These are phyloP conservation scores for Podospora pseudoanserina DNA, from an alignment of 495 filamentous ascomycete genomes.

Conservation along the genomic window DNA sequence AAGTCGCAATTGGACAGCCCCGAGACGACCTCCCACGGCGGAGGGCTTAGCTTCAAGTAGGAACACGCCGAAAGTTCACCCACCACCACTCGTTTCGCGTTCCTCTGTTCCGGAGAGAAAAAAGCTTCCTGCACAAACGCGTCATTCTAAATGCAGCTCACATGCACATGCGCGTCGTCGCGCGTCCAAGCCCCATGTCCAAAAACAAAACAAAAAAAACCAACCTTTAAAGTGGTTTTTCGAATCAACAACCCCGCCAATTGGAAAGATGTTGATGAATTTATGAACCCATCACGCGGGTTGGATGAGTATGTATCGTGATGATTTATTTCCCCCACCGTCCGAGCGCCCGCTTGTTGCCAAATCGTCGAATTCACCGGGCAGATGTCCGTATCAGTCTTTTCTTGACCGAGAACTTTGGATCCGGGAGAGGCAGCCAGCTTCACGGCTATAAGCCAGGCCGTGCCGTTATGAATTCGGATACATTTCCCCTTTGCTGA, in stretches of 20 bases:
- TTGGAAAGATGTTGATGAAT: background rate
- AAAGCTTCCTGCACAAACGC: background rate
- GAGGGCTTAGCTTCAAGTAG: background rate
- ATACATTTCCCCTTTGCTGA: background rate
- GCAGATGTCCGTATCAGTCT: background rate
- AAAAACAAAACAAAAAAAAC: background rate
- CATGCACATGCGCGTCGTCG: background rate
- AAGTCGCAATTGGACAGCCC: background rate
- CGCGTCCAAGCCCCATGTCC: background rate
- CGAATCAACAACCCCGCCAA: background rate
- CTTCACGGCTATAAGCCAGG: slow-evolving; percentile 7
- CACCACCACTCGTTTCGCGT: background rate
- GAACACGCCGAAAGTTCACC: background rate
- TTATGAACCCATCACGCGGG: background rate
- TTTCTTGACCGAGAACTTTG: background rate
- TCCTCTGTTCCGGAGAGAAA: background rate
- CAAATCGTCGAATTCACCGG: background rate
- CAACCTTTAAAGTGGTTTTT: background rate
- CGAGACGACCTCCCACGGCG: background rate
- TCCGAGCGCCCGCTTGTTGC: background rate
- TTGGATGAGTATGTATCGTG: background rate
- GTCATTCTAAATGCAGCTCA: background rate
- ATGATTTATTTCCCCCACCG: background rate
- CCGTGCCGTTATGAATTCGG: slow-evolving; percentile 2
- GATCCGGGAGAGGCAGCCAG: background rate